Evolutionary conservation across 2,329 filamentous ascomycete species (phyloP).

Genomic region (Cephalotrichum gorgonifer): DNA sequence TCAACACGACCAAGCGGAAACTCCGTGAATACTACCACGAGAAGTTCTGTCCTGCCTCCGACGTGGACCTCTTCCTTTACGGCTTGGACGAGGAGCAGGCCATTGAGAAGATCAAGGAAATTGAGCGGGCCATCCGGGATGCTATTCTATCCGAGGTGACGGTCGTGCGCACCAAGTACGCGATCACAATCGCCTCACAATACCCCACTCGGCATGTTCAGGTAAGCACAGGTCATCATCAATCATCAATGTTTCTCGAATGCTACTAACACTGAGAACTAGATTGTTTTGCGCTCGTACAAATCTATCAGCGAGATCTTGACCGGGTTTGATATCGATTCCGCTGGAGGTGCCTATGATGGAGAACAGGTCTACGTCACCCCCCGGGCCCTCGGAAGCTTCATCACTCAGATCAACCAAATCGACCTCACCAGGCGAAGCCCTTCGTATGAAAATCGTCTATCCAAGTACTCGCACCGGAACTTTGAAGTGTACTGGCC

Average conservation of each 20-base stretch:
- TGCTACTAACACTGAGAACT: conserved; percentile 7
- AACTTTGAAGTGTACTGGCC: conserved; percentile 81
- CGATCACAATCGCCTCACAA: conserved; percentile 75
- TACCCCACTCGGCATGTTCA: conserved; percentile 76
- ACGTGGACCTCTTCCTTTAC: conserved; percentile 81
- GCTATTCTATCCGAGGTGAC: conserved; percentile 75
- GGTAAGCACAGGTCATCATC: conserved; percentile 18
- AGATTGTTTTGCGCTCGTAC: conserved; percentile 80
- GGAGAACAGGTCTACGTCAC: conserved; percentile 71
- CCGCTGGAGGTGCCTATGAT: conserved; percentile 70
- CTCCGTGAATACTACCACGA: conserved; percentile 71
- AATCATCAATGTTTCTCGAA: neutral
- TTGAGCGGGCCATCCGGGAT: conserved; percentile 65
- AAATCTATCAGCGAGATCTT: conserved; percentile 76
- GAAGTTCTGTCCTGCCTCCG: conserved; percentile 69
- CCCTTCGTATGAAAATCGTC: conserved; percentile 77
- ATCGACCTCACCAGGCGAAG: conserved; percentile 71
- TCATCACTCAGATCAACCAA: conserved; percentile 73
- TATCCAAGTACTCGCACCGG: conserved; percentile 75
- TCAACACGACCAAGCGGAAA: conserved; percentile 50
- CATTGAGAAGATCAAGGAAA: conserved; percentile 73
- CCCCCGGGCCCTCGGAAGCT: conserved; percentile 66
- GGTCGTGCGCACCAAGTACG: conserved; percentile 75
- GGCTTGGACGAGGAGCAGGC: conserved; percentile 68
- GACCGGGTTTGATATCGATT: conserved; percentile 82